Percentiles rank a stretch among this genome's conserved stretches.
phyloP scores from a whole-genome alignment of 176 grass and related monocot genomes.

The Rhynchospora tenuis region DNA sequence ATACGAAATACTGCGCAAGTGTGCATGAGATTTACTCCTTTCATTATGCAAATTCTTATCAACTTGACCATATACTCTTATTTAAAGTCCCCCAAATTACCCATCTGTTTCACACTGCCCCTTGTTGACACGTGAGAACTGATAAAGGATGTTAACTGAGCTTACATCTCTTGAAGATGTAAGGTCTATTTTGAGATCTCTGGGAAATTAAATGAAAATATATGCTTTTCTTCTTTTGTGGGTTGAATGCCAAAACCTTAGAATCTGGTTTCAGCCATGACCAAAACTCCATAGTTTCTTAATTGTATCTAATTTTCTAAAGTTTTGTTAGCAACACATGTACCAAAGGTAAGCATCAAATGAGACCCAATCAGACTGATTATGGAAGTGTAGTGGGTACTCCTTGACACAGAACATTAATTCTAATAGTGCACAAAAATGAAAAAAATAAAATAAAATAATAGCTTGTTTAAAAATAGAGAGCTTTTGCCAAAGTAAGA shows the following conservation, averaged over 20 bases:
- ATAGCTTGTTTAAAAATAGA: not conserved
- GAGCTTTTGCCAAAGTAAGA: not conserved
- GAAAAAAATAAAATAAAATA: not conserved
- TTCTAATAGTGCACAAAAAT: not conserved
- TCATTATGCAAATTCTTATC: not conserved
- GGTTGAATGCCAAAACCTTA: not conserved
- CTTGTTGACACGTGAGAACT: not conserved
- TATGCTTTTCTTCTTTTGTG: not conserved
- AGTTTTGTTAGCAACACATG: not conserved
- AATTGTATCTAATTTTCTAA: not conserved
- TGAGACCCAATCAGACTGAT: not conserved
- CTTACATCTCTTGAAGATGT: not conserved
- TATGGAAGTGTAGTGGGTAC: not conserved
- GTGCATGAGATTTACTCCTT: not conserved
- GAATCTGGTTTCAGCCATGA: not conserved
- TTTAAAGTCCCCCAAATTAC: not conserved
- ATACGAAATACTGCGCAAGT: not conserved
- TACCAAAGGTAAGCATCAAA: not conserved
- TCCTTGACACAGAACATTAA: not conserved
- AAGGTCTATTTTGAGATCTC: not conserved
- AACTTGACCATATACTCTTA: not conserved
- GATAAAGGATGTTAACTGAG: not conserved
- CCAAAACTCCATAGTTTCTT: not conserved
- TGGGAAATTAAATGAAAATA: not conserved
- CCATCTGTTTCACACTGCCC: not conserved